Conservation (phyloP, 768 basidiomycete genomes). For the Hygrophorus pudorinus region DNA sequence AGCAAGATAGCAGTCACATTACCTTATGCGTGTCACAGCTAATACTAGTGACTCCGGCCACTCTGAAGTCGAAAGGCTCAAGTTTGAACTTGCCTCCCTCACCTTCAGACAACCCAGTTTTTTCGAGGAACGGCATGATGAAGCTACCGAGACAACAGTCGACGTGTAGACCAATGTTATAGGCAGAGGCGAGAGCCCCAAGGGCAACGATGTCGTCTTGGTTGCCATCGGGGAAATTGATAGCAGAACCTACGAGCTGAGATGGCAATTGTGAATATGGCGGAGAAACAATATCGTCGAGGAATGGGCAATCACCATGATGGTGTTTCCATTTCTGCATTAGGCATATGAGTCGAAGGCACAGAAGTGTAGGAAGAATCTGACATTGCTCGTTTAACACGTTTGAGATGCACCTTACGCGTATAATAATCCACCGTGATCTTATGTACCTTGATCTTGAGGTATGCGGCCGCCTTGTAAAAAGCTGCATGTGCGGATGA, state of each 20-base stretch:
- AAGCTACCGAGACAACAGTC: slow-evolving; percentile 94
- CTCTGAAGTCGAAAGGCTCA: slow-evolving; percentile 80
- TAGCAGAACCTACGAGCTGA: slow-evolving; percentile 75
- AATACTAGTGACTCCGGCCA: slow-evolving; percentile 86
- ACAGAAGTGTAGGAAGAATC: slow-evolving; percentile 19
- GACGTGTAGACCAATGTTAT: slow-evolving; percentile 85
- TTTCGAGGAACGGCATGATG: slow-evolving; percentile 86
- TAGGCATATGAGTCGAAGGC: slow-evolving; percentile 4
- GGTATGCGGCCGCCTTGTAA: slow-evolving; percentile 83
- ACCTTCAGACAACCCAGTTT: slow-evolving; percentile 58
- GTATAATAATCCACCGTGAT: slow-evolving; percentile 74
- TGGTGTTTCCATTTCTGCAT: slow-evolving; percentile 74
- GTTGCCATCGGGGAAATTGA: slow-evolving; percentile 81
- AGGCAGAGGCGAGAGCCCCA: slow-evolving; percentile 56
- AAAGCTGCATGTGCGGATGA: slow-evolving; percentile 89
- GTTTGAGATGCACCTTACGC: slow-evolving; percentile 67
- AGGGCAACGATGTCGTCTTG: slow-evolving; percentile 82
- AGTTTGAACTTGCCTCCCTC: slow-evolving; percentile 47
- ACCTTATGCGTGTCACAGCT: slow-evolving; percentile 97
- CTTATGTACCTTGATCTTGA: slow-evolving; percentile 81
- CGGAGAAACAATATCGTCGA: background rate
- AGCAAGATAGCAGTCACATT: slow-evolving; percentile 1
- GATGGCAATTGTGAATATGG: slow-evolving; percentile 3
- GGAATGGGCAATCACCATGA: slow-evolving; percentile 45
- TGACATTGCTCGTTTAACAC: slow-evolving; percentile 80